These are phyloP conservation scores for Alternaria longipes DNA, from an alignment of 2,329 filamentous ascomycete genomes.

Conservation along the genomic window DNA sequence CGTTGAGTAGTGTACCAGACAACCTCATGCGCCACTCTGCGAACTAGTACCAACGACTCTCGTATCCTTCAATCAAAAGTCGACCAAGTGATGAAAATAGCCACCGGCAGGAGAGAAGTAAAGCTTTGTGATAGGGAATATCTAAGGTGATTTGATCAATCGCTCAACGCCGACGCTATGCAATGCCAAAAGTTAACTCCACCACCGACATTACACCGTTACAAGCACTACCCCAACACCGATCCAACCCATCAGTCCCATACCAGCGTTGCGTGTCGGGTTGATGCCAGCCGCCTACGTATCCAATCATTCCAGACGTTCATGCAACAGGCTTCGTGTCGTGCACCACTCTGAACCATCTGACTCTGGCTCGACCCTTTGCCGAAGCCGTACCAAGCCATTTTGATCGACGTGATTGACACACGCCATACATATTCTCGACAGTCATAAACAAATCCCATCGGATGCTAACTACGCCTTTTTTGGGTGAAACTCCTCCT, in stretches of 20 bases:
- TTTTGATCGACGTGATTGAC: constrained; percentile 12
- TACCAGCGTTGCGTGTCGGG: constrained; percentile 19
- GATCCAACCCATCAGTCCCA: constrained; percentile 9
- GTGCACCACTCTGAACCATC: constrained; percentile 24
- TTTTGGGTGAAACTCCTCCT: constrained; percentile 81
- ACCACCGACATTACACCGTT: constrained; percentile 12
- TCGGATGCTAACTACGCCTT: constrained; percentile 45
- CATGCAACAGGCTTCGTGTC: constrained; percentile 43
- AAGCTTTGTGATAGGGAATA: constrained; percentile 8
- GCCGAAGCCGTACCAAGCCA: constrained; percentile 29
- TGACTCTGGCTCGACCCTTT: constrained; percentile 30
- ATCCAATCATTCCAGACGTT: constrained; percentile 40
- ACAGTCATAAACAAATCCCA: constrained; percentile 5
- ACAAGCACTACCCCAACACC: constrained; percentile 14
- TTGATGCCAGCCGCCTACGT: constrained; percentile 24
- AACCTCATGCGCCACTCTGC: not conserved
- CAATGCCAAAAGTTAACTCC: constrained; percentile 24
- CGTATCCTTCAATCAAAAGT: not conserved
- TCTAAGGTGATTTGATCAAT: constrained; percentile 6
- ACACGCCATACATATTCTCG: constrained; percentile 15
- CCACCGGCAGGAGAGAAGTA: not conserved
- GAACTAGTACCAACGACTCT: not conserved
- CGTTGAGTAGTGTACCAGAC: constrained; percentile 1
- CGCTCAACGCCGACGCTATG: constrained; percentile 46
- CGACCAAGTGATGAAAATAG: not conserved